Evolutionary conservation across 805 yeast genomes (phyloP), one percentile per base, ranked within the genome.

Genomic region (Cyberlindnera mycetangii): DNA sequence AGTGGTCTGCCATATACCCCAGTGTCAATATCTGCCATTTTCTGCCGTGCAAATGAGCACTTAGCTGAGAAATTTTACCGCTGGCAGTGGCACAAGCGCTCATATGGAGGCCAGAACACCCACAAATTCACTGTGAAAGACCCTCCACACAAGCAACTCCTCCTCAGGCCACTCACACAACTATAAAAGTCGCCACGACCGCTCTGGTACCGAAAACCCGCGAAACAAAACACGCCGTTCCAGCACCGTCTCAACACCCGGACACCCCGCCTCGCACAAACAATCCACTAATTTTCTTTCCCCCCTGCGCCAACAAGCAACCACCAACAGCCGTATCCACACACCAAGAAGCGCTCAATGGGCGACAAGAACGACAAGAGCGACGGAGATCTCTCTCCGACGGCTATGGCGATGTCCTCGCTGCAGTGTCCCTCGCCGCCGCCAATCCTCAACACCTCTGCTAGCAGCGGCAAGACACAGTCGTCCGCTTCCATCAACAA

Each of bases 341-440:
- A 25, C 12, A 5, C 28, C 28, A 25, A 12, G 25, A 7, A 22
- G 7, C 25, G 10, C 25, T 7, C 25, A 25, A 25, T 25, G 28
- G 28, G 5, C 28, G 28, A 10, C 12, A 25, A 33, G 17, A 43
- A 44, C 25, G 39, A 32, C 39, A 38, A 34, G n/a, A 22, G 17
- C 27, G 37, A 33, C 22, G 45, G 20, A n/a, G 27, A 38, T 19
- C 47, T 52, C 14, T 71, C 76, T 0, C 82, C 83, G 4, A 72
- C 80, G 30, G 78, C 73, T 11, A 58, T 76, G 61, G 84, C 85
- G 1, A 64, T 78, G 27, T 77, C 85, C 7, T 76, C 71, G 56
- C 60, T 80, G 43, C 69, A 83, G 48, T 78, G 85, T 51, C 86
- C 87, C 2, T 81, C 86, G 5, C 87, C 88, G n/a, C 85, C 88